phyloP scores from a whole-genome alignment of 192 early-diverging fungal species.

The Backusella parvicylindrica region DNA sequence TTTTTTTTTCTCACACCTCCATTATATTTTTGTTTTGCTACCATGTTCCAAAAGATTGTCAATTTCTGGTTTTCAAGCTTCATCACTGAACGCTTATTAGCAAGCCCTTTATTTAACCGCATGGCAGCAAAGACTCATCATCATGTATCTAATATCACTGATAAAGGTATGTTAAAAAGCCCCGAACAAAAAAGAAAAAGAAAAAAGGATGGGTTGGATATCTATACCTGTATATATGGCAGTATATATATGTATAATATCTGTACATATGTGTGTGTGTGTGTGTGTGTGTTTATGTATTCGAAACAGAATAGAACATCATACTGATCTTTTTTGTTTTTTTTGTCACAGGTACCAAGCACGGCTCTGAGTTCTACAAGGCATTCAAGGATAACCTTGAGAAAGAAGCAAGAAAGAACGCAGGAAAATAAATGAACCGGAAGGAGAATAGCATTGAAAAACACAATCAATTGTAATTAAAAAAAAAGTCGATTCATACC shows the following conservation, averaged over 20 bases:
- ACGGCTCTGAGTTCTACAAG: conserved; percentile 28
- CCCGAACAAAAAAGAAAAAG: background rate
- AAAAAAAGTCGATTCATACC: background rate
- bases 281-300: no score
- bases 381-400: conserved; percentile 42
- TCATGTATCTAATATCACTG: conserved; percentile 29
- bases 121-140: conserved; percentile 38
- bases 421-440: conserved; percentile 13
- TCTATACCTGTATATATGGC: background rate
- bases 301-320: background rate
- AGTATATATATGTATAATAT: background rate
- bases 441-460: background rate
- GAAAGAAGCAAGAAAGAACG: conserved; percentile 29
- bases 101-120: conserved; percentile 32
- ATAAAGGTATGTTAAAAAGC: conserved; percentile 22
- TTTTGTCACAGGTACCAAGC: conserved; percentile 14
- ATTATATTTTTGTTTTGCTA: conserved; percentile 1
- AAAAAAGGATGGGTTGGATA: background rate
- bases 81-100: conserved; percentile 37
- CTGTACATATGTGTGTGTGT: background rate
- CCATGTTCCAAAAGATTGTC: conserved; percentile 36
- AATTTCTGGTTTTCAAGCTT: conserved; percentile 37
- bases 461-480: background rate
- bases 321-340: background rate
- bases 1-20: conserved; percentile 4